Evolutionary conservation across 805 yeast species (phyloP).

Genomic region (Clavispora carvajalis): DNA sequence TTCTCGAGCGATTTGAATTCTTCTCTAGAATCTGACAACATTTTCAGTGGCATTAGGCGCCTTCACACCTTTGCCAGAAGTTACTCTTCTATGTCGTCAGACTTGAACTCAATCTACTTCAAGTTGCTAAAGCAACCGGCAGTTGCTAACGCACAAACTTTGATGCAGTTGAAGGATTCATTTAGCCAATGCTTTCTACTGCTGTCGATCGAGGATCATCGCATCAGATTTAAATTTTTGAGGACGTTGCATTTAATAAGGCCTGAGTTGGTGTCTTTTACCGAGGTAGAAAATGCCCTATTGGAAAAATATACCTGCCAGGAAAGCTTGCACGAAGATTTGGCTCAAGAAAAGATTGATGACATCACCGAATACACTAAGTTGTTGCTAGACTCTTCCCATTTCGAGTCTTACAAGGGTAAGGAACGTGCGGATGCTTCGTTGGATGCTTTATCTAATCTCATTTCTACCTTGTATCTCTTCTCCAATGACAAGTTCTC

Average conservation of each 20-base stretch:
- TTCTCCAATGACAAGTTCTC: conserved; percentile 23
- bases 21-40: conserved; percentile 16
- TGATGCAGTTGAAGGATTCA: conserved; percentile 1
- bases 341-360: conserved; percentile 15
- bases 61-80: conserved; percentile 32
- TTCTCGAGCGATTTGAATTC: conserved; percentile 17
- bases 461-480: conserved; percentile 21
- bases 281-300: conserved; percentile 19
- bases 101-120: conserved; percentile 1
- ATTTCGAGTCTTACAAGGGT: conserved; percentile 5
- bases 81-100: neutral
- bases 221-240: conserved; percentile 20
- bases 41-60: conserved; percentile 19
- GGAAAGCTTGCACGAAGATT: conserved; percentile 7
- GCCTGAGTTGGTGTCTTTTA: conserved; percentile 23
- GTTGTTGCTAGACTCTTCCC: conserved; percentile 32
- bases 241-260: conserved; percentile 21
- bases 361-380: conserved; percentile 30
- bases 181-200: conserved; percentile 5
- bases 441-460: conserved; percentile 22
- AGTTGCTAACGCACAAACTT: neutral
- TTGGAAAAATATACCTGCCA: conserved; percentile 25
- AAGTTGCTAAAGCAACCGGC: conserved; percentile 3
- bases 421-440: conserved; percentile 15
- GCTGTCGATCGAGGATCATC: conserved; percentile 13